phyloP scores from a whole-genome alignment of 1,284 basidiomycete genomes.

The Malassezia globosa region DNA sequence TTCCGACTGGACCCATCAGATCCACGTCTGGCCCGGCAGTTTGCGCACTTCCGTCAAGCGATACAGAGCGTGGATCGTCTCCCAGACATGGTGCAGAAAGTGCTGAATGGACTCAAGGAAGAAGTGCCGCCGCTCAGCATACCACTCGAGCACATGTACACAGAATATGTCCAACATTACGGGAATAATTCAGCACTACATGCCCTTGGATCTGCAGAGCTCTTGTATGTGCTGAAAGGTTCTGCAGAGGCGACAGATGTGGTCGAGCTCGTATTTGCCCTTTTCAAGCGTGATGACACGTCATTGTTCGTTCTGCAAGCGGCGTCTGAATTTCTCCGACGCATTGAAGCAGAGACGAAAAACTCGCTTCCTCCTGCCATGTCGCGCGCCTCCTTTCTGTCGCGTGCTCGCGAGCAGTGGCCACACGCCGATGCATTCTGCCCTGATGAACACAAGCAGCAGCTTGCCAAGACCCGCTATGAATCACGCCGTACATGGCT shows the following conservation, averaged over 20 bases:
- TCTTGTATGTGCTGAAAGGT: slow-evolving; percentile 47
- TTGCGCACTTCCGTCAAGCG: slow-evolving; percentile 57
- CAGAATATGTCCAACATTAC: slow-evolving; percentile 61
- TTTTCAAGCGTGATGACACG: not conserved
- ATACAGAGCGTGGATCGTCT: slow-evolving; percentile 17
- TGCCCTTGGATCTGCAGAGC: slow-evolving; percentile 54
- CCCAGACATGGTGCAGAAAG: slow-evolving; percentile 4
- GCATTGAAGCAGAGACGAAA: not conserved
- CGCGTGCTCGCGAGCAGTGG: slow-evolving; percentile 32
- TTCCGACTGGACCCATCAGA: slow-evolving; percentile 54
- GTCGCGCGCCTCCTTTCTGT: slow-evolving; percentile 31
- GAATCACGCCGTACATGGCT: not conserved
- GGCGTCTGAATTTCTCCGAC: slow-evolving; percentile 1
- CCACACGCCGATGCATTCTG: slow-evolving; percentile 49
- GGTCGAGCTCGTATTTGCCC: slow-evolving; percentile 3
- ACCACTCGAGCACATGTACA: slow-evolving; percentile 59
- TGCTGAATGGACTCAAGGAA: slow-evolving; percentile 46
- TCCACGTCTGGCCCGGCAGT: slow-evolving; percentile 61
- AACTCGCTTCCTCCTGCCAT: slow-evolving; percentile 17
- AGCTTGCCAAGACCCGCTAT: not conserved
- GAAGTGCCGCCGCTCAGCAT: slow-evolving; percentile 19
- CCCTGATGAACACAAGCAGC: not conserved
- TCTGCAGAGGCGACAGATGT: not conserved
- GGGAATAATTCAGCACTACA: slow-evolving; percentile 55
- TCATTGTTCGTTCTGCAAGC: slow-evolving; percentile 1